Evolutionary conservation across 768 basidiomycete species (phyloP), one percentile per base, ranked within the genome.

Genomic region (Lenzites betulinus): DNA sequence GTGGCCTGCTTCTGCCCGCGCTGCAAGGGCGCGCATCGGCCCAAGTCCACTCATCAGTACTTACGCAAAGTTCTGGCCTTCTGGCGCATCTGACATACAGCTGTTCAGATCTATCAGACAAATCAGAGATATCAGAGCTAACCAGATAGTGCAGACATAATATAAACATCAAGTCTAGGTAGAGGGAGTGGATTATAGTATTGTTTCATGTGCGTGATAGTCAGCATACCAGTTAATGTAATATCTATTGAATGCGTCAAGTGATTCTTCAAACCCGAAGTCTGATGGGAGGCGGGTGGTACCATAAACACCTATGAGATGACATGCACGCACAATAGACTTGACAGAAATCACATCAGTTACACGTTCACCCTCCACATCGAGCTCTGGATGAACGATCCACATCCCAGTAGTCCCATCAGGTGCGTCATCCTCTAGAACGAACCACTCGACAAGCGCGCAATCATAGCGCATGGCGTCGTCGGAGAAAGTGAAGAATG

Each of bases 161-260:
- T 28, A 7, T 30, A 30, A 25, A 28, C 18, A 5, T 16, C 28
- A 49, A 33, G 48, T 15, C 7, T 13, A n/a, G 7, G 23, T 26
- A 12, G 12, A 28, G 13, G 13, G 41, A 25, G 23, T 38, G 23
- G 22, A 52, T 35, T 41, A 52, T n/a, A 41, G 23, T 38, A 52
- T 38, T 25, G 38, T 56, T 23, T 48, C 54, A 22, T 56, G 54
- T 18, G 46, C 28, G 25, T 56, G 54, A 22, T 48, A 48, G 44
- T 56, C 54, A 16, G 23, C 35, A 36, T 56, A 56, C 54, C 30
- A 36, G 33, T 56, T 56, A 7, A 56, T 15, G 15, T 56, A 56
- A 35, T 48, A 56, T 9, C 30, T 13, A 38, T 36, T 35, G 46
- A 56, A 56, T 15, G 54, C 54, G 25, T 56, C 54, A 16, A 56